Base-by-base conservation (phyloP, 352 stramenopile genomes). In the Globisporangium paroecandrum region DNA sequence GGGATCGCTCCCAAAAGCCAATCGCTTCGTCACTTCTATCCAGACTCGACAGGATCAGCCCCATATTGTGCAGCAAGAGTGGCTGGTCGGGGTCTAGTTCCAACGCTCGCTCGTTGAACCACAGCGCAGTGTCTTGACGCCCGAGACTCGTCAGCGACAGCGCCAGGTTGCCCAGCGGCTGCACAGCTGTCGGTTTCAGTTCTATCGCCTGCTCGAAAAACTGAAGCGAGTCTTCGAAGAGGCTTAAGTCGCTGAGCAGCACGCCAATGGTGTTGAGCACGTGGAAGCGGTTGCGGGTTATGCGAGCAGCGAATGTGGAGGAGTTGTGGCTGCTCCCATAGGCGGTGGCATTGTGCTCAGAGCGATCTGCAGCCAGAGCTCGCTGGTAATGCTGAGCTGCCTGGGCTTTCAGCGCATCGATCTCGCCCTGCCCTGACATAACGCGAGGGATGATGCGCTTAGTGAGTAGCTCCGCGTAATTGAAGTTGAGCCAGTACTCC, bases 201-300 rank as follows among this genome's bases (percentile, higher is more conserved):
- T 9, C 36, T 2, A 62, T 54, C 20, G 72, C 69, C 1, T 29
- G 34, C 20, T 70, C 49, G 8, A 79, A 78, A 46, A 38, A 73
- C 36, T 18, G 3, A 2, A 74, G 27, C 0, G 75, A 56, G 1
- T 68, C 27, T 0, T 54, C 18, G 3, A 51, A 51, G 5, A 66
- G 53, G 8, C 47, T 27, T 0, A 74, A 29, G 18, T 74, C 66
- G 1, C 60, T 60, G 8, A 69, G 36, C 20, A 77, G 46, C 27
- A 72, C 22, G 10, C 75, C 75, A 22, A 81, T 62, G 10, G 75
- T 77, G 47, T 81, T 81, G 58, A 68, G 63, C 18, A 58, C 58
- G 29, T 77, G 66, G 13, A 73, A 27, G 22, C 46, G 60, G 38
- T 55, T 36, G 10, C 24, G 22, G 4, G 22, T 2, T 5, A 36